A percentile compares a stretch with the other conserved stretches of the same genome.
Conservation (phyloP, 768 basidiomycete species). For the Artomyces pyxidatus region DNA sequence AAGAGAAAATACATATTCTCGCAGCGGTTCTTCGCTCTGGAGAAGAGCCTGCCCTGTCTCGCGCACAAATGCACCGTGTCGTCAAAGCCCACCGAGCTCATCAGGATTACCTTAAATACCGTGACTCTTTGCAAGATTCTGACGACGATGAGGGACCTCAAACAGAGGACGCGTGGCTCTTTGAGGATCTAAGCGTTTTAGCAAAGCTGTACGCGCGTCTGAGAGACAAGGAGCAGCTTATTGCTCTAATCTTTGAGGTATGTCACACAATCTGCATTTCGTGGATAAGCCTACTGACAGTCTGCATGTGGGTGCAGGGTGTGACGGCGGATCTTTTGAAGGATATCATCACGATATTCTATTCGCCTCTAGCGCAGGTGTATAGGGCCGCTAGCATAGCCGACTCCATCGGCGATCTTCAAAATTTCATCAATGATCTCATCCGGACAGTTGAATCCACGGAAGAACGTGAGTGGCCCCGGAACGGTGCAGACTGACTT, state of each 20-base stretch:
- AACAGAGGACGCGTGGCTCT: conserved; percentile 94
- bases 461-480: conserved; percentile 66
- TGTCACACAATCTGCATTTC: conserved; percentile 15
- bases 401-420: conserved; percentile 85
- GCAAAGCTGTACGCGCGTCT: conserved; percentile 71
- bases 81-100: conserved; percentile 75
- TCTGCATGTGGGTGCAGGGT: conserved; percentile 66
- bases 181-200: conserved; percentile 82
- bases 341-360: conserved; percentile 99
- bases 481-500: not conserved
- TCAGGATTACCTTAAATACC: conserved; percentile 56
- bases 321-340: conserved; percentile 91
- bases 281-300: not conserved
- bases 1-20: conserved; percentile 68
- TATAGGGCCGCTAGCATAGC: conserved; percentile 96
- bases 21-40: conserved; percentile 73
- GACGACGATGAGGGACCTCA: conserved; percentile 91
- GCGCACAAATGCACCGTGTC: conserved; percentile 75
- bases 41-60: conserved; percentile 65
- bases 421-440: conserved; percentile 91
- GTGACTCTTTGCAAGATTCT: conserved; percentile 61
- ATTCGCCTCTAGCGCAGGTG: conserved; percentile 91
- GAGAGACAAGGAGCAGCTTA: conserved; percentile 84
- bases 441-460: conserved; percentile 89
- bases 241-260: conserved; percentile 92